Evolutionary conservation across 2,329 filamentous ascomycete genomes (phyloP), one percentile per base, ranked within the genome.

Genomic region (Monosporascus sp.): DNA sequence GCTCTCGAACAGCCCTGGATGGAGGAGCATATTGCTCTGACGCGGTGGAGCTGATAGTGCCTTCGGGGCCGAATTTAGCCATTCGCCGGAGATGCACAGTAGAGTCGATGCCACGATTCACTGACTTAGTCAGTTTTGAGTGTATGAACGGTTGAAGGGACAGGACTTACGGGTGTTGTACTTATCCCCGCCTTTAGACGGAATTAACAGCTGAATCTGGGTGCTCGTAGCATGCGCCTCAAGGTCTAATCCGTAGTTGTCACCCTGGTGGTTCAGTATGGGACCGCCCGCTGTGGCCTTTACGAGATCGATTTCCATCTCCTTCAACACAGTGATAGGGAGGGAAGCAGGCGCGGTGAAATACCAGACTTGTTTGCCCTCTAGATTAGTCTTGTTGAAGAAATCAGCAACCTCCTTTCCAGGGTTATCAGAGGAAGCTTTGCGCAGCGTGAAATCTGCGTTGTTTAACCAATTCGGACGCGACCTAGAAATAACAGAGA

Each of bases 291-390:
- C 71, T 54, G 77, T 72, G 2, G 79, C 77, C 50, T 79, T 76
- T 53, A 83, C 79, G 61, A 82, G 66, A 9, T 78, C 77, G 43
- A 89, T 78, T 38, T 85, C 78, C 56, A 90, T 73, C 58, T 85
- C 78, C 64, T 84, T 80, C 47, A 91, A 72, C 1, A 86, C 77
- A 11, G 81, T 82, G 53, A 91, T 78, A n/a, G 87, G 83, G 3
- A 90, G 73, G 11, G 82, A 82, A 6, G 83, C 80, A 2, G 88
- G 88, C 3, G 86, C 85, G 9, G 86, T 89, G 61, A 92, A 89
- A 67, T 90, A 89, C 88, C 88, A 92, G 54, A 91, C 76, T 66
- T 91, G 85, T 73, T 90, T 90, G 57, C 85, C 86, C 52, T 83
- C 73, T 7, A 86, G 67, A 60, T 82, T 80, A 51, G 78, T 77